phyloP scores from a whole-genome alignment of 495 filamentous ascomycete species.

The Neurospora discreta region DNA sequence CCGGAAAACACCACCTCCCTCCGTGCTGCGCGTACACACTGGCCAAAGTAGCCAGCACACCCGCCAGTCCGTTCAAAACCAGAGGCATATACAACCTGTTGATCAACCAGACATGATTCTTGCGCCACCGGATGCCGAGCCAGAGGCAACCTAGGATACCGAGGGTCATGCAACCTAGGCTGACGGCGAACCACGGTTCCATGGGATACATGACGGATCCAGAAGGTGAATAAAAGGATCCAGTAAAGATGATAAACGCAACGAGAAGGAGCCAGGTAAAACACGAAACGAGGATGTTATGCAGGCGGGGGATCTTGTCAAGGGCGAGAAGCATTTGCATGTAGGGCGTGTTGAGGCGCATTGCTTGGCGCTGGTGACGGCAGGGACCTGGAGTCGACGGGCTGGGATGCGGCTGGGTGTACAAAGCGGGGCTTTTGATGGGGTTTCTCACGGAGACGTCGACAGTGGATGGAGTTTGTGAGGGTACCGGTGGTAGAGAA shows the following conservation, averaged over 20 bases:
- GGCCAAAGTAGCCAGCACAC: constrained; percentile 35
- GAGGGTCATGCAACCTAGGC: constrained; percentile 18
- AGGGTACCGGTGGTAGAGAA: background rate
- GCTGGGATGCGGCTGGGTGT: background rate
- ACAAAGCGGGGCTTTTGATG: background rate
- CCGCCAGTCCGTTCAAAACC: constrained; percentile 34
- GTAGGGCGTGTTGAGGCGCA: constrained; percentile 20
- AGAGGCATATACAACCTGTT: constrained; percentile 33
- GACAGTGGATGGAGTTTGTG: background rate
- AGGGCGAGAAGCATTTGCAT: constrained; percentile 29
- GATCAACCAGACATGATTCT: constrained; percentile 36
- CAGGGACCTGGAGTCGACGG: background rate
- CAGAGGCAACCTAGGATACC: constrained; percentile 7
- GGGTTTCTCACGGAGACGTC: background rate
- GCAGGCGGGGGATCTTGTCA: constrained; percentile 24
- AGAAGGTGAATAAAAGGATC: constrained; percentile 15
- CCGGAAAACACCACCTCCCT: constrained; percentile 36
- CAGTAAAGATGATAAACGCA: constrained; percentile 32
- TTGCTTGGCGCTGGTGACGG: background rate
- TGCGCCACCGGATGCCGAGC: constrained; percentile 19
- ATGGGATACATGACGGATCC: background rate
- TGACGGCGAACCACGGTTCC: constrained; percentile 14
- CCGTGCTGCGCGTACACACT: constrained; percentile 37
- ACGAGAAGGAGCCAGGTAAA: constrained; percentile 29
- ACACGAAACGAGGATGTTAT: constrained; percentile 23